Evolutionary conservation across 805 yeast genomes (phyloP).

Genomic region (Trichomonascus vanleenenianus): DNA sequence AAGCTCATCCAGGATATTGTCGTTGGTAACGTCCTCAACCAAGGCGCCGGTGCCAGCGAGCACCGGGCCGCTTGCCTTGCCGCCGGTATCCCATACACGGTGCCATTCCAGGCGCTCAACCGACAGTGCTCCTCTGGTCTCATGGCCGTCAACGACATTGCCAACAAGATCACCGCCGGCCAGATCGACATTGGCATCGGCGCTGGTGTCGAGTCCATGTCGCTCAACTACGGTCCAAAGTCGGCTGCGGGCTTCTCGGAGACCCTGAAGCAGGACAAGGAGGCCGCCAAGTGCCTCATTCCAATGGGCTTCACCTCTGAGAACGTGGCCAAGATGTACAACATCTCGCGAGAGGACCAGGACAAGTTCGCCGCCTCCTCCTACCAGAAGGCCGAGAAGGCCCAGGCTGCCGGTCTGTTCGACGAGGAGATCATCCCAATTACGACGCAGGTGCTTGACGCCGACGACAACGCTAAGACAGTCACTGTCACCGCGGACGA

Average conservation of each 20-base stretch:
- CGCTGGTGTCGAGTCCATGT: slow-evolving; percentile 91
- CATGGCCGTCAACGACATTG: slow-evolving; percentile 83
- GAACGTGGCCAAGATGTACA: slow-evolving; percentile 67
- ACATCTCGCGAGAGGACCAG: slow-evolving; percentile 61
- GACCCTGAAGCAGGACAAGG: slow-evolving; percentile 35
- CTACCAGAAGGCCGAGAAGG: slow-evolving; percentile 73
- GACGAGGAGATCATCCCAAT: slow-evolving; percentile 85
- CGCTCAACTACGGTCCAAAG: slow-evolving; percentile 77
- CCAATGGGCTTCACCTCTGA: slow-evolving; percentile 98
- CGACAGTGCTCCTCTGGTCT: slow-evolving; percentile 95
- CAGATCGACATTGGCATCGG: slow-evolving; percentile 90
- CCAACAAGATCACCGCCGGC: slow-evolving; percentile 78
- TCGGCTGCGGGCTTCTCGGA: slow-evolving; percentile 58
- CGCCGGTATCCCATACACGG: slow-evolving; percentile 78
- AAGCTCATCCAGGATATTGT: slow-evolving; percentile 72
- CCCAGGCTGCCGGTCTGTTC: slow-evolving; percentile 66
- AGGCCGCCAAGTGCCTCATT: slow-evolving; percentile 68
- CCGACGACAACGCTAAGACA: slow-evolving; percentile 54
- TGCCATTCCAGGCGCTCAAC: slow-evolving; percentile 77
- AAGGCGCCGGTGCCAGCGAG: slow-evolving; percentile 92
- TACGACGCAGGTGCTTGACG: slow-evolving; percentile 40
- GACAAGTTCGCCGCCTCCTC: slow-evolving; percentile 87
- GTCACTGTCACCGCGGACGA: slow-evolving; percentile 62
- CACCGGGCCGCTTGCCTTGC: slow-evolving; percentile 88
- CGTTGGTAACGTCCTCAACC: slow-evolving; percentile 86